A percentile compares a stretch with the other conserved stretches of the same genome.
Conservation (phyloP, 768 basidiomycete species). For the Hortiboletus flavorubellus region DNA sequence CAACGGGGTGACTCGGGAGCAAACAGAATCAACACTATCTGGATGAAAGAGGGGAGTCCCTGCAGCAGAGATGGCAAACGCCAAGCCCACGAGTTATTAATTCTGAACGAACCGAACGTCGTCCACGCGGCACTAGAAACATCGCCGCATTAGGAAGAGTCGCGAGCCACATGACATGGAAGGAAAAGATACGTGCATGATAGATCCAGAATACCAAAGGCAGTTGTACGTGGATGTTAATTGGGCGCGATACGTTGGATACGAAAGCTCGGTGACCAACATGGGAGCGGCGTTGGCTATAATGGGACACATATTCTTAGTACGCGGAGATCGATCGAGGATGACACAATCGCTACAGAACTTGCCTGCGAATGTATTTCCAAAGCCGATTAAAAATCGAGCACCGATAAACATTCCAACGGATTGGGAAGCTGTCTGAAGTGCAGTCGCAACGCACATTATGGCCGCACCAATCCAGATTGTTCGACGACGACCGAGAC, state of each 20-base stretch:
- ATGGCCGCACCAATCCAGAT: slow-evolving; percentile 66
- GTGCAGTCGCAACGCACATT: slow-evolving; percentile 62
- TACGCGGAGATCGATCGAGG: too few species aligned
- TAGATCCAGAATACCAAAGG: slow-evolving; percentile 85
- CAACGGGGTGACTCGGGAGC: slow-evolving; percentile 83
- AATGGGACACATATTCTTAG: not conserved
- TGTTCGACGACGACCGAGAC: slow-evolving; percentile 61
- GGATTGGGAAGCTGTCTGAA: slow-evolving; percentile 68
- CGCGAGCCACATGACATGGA: not conserved
- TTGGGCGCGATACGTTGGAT: slow-evolving; percentile 76
- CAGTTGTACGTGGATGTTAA: slow-evolving; percentile 79
- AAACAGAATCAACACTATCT: slow-evolving; percentile 63
- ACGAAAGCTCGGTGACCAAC: slow-evolving; percentile 79
- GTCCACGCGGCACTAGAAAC: slow-evolving; percentile 66
- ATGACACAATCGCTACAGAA: not conserved
- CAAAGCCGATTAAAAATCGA: slow-evolving; percentile 75
- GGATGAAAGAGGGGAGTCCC: slow-evolving; percentile 63
- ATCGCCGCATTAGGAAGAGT: not conserved
- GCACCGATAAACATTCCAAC: slow-evolving; percentile 82
- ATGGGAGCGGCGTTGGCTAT: slow-evolving; percentile 72
- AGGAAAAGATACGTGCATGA: slow-evolving; percentile 45
- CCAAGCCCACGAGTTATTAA: slow-evolving; percentile 72
- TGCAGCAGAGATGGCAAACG: slow-evolving; percentile 76
- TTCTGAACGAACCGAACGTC: slow-evolving; percentile 76
- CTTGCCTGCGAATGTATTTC: slow-evolving; percentile 64